Conservation (phyloP, 1,139 yeast species). For the Yamadazyma conglobata region DNA sequence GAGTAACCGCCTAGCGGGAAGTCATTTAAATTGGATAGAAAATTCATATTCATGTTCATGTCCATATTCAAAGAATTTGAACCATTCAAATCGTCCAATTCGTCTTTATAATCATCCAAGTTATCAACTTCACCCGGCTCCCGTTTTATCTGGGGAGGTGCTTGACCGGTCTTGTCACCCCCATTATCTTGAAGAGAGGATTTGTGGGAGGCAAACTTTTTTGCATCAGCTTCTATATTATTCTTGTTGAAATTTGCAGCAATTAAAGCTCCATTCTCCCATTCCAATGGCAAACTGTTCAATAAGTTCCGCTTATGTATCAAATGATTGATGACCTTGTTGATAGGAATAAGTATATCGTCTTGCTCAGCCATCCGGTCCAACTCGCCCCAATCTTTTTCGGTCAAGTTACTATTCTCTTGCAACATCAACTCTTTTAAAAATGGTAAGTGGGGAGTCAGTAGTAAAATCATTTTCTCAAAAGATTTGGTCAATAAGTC, state of each 20-base stretch:
- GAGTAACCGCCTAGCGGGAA: conserved; percentile 17
- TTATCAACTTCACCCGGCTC: conserved; percentile 11
- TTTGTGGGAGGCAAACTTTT: conserved; percentile 32
- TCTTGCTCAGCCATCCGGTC: conserved; percentile 3
- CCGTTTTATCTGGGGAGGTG: not conserved
- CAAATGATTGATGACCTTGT: conserved; percentile 44
- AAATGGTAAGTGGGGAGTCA: conserved; percentile 35
- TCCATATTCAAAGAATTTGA: no score
- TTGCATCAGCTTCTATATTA: conserved; percentile 24
- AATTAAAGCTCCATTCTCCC: conserved; percentile 43
- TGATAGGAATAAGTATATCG: conserved; percentile 39
- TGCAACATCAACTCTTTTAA: conserved; percentile 19
- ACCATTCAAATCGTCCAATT: conserved; percentile 14
- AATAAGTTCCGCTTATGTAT: conserved; percentile 37
- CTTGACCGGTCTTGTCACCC: not conserved
- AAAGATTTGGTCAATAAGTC: conserved; percentile 59
- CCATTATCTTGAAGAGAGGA: not conserved
- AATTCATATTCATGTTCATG: conserved; percentile 4
- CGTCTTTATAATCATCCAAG: conserved; percentile 12
- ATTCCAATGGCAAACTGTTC: conserved; percentile 38
- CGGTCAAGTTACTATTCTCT: conserved; percentile 3
- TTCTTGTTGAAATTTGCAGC: conserved; percentile 31
- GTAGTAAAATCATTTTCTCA: conserved; percentile 34
- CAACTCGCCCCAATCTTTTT: conserved; percentile 4
- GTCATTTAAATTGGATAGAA: conserved; percentile 4